Evolutionary conservation across 257 asterid genomes (phyloP), one percentile per base, ranked within the genome.

Genomic region (Solanum chilense): DNA sequence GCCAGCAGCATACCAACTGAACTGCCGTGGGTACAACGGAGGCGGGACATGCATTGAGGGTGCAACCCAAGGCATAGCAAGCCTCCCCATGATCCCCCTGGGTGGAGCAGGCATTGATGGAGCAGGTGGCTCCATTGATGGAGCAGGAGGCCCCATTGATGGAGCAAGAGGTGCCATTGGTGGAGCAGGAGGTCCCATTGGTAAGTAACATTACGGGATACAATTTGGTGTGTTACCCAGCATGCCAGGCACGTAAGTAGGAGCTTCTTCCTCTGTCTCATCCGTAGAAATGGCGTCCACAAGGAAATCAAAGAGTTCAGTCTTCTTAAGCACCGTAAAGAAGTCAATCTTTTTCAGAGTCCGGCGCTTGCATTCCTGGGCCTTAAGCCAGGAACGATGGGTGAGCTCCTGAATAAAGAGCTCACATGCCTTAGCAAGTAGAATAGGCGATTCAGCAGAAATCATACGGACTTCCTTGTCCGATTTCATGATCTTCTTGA

Each of bases 391-490:
- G 25, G 99, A 95, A 47, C 97, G 93, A 90, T 92, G 94, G 10
- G 99, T 96, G 91, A 96, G 96, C 88, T 96, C 99, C 29, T 94
- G 93, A 84, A 96, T 96, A 93, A 96, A 96, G 74, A 95, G 93
- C 91, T 96, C 99, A 86, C 99, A 96, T 15, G 99, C 99, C 91
- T 96, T 96, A 14, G 98, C 95, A 88, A 96, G 94, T 41, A 96
- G 93, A 45, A 96, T 89, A 18, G 98, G 97, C 4, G 98, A 96
- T 91, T 96, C 97, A 52, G 96, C 98, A 7, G 98, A 95, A n/a
- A 64, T 1, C 71, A 64, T 64, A 25, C 12, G 33, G 80, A 94
- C 98, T 84, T 96, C 98, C 82, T 93, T 98, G 45, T 96, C 98
- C 7, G 98, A 96, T 87, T 94, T 96, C 98, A 94, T 94, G 90